These are phyloP conservation scores for Aspergillus vadensis DNA, from an alignment of 2,329 filamentous ascomycete species.

Conservation along the genomic window DNA sequence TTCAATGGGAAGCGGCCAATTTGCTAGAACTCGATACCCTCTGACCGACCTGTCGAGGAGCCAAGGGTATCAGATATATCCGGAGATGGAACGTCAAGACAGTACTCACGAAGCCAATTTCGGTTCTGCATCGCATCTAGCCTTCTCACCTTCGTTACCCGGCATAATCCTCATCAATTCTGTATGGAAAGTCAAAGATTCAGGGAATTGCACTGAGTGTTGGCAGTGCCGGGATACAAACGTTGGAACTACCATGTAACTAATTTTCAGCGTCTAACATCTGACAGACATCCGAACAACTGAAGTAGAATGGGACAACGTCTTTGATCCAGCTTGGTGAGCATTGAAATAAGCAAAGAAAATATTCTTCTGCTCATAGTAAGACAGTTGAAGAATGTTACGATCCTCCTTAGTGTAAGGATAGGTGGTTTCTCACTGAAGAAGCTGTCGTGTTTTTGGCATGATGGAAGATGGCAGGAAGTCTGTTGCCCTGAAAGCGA, in stretches of 20 bases:
- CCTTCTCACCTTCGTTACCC: constrained; percentile 33
- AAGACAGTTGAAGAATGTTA: constrained; percentile 22
- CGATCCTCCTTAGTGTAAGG: constrained; percentile 19
- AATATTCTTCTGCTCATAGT: constrained; percentile 18
- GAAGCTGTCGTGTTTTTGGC: constrained; percentile 5
- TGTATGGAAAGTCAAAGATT: constrained; percentile 29
- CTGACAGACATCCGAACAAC: constrained; percentile 13
- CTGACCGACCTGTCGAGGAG: too few species aligned
- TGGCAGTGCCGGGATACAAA: neutral
- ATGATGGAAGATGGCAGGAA: neutral
- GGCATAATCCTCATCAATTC: constrained; percentile 25
- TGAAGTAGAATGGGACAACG: constrained; percentile 28
- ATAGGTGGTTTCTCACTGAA: constrained; percentile 25
- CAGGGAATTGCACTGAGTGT: constrained; percentile 4
- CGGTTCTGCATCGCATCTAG: constrained; percentile 31
- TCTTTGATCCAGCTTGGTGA: constrained; percentile 25
- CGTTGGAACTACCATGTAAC: constrained; percentile 25
- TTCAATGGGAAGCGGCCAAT: constrained; percentile 18
- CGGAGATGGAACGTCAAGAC: too few species aligned
- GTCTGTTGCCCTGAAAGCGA: neutral
- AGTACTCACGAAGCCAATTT: too few species aligned
- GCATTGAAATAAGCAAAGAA: constrained; percentile 24
- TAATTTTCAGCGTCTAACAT: constrained; percentile 21
- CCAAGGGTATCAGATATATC: too few species aligned
- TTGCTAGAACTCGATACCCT: constrained; percentile 23